Percentiles rank a stretch among this genome's conserved stretches.
Conservation (phyloP, 163 green algal genomes). For the Chloroidium sp. region DNA sequence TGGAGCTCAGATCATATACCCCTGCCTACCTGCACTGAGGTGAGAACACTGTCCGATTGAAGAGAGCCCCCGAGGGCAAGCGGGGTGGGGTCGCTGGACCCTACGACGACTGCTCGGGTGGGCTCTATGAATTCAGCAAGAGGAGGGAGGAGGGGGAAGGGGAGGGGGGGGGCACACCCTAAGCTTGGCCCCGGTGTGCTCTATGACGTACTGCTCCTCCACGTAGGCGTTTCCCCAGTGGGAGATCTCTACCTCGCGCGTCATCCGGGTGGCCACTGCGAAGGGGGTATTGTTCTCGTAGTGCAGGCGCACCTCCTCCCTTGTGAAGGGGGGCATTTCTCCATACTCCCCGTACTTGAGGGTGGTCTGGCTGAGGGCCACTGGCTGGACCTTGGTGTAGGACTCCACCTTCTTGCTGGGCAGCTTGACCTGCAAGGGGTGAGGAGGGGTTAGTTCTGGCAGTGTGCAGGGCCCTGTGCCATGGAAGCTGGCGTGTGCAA, state of each 20-base stretch:
- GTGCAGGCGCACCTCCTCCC: conserved; percentile 42
- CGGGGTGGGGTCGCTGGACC: too few species aligned
- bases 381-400: conserved; percentile 30
- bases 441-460: too few species aligned
- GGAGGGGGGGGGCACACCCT: conserved; percentile 3
- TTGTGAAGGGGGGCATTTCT: conserved; percentile 34
- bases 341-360: conserved; percentile 53
- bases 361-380: conserved; percentile 31
- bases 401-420: conserved; percentile 33
- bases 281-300: conserved; percentile 66
- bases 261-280: conserved; percentile 31
- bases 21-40: too few species aligned
- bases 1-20: too few species aligned
- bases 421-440: conserved; percentile 28
- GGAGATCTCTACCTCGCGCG: conserved; percentile 80
- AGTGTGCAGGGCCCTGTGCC: too few species aligned
- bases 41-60: too few species aligned
- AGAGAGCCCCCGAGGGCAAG: too few species aligned
- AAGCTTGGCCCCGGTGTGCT: conserved; percentile 20
- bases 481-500: too few species aligned
- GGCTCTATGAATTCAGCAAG: too few species aligned
- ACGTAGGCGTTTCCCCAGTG: conserved; percentile 90
- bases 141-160: too few species aligned
- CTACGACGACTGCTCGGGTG: too few species aligned
- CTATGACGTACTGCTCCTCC: conserved; percentile 74